Percentiles rank a stretch among this genome's conserved stretches.
Conservation (phyloP, 768 basidiomycete genomes). For the Podaxis rugospora region DNA sequence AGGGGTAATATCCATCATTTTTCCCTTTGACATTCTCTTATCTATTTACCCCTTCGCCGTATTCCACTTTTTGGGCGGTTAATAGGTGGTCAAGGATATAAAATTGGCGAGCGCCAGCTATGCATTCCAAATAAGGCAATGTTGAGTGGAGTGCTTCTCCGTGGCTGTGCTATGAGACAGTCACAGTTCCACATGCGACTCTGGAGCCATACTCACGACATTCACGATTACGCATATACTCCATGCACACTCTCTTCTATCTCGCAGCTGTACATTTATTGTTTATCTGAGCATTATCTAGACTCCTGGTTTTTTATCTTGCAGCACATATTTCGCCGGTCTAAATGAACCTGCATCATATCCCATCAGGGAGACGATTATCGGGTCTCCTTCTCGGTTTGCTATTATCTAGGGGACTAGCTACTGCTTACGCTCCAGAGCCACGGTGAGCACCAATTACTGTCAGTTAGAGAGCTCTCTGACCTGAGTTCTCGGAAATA, state of each 20-base stretch:
- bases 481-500: conserved; percentile 22
- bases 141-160: conserved; percentile 4
- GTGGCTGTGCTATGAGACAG: conserved; percentile 2
- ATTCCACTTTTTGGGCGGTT: neutral
- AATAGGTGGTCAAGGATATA: neutral
- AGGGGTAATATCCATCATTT: too few relatives aligned
- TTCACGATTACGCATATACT: neutral
- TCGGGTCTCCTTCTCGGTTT: neutral
- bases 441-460: conserved; percentile 1
- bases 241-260: neutral
- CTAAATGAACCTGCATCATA: conserved; percentile 5
- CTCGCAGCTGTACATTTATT: neutral
- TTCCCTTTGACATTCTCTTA: too few relatives aligned
- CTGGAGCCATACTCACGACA: neutral
- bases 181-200: neutral
- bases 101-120: neutral
- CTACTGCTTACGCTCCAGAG: neutral
- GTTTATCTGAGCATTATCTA: neutral
- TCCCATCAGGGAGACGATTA: neutral
- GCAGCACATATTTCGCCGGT: neutral
- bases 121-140: conserved; percentile 7
- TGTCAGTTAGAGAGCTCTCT: neutral
- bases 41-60: neutral
- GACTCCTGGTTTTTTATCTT: neutral
- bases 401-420: neutral